Conservation (phyloP, 2,329 filamentous ascomycete genomes). For the Epicoccum nigrum region DNA sequence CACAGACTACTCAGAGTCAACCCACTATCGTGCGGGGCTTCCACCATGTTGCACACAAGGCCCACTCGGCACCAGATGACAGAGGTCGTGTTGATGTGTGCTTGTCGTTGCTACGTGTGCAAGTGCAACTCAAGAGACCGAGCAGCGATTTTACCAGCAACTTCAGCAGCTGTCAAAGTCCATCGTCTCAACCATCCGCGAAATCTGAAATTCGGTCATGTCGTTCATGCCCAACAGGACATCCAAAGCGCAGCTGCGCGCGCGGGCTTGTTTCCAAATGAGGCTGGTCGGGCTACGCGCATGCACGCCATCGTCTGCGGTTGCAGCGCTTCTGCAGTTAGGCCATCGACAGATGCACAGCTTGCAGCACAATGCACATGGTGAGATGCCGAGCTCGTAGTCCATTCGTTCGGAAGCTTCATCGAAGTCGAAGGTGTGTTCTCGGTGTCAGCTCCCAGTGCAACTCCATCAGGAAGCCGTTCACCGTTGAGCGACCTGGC, state of each 20-base stretch:
- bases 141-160: not conserved
- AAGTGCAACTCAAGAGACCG: not conserved
- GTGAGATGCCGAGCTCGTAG: conserved; percentile 4
- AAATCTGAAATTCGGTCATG: not conserved
- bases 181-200: not conserved
- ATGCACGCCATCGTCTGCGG: conserved; percentile 30
- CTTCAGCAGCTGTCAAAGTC: not conserved
- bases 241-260: conserved; percentile 9
- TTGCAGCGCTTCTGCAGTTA: conserved; percentile 39
- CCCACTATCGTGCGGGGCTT: conserved; percentile 21
- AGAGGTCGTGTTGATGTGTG: not conserved
- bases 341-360: conserved; percentile 14
- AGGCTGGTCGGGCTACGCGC: conserved; percentile 18
- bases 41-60: not conserved
- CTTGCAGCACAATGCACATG: conserved; percentile 9
- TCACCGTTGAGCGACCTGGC: conserved; percentile 2
- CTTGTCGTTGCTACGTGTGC: not conserved
- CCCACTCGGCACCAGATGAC: conserved; percentile 1
- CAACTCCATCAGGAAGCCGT: not conserved
- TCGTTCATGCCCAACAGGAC: conserved; percentile 1
- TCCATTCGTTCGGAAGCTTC: not conserved
- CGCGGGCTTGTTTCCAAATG: conserved; percentile 39
- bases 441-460: not conserved
- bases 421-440: not conserved
- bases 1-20: conserved; percentile 10